Evolutionary conservation across 75 land plant genomes (phyloP), one percentile per base, ranked within the genome.

Genomic region (Picea sitchensis): DNA sequence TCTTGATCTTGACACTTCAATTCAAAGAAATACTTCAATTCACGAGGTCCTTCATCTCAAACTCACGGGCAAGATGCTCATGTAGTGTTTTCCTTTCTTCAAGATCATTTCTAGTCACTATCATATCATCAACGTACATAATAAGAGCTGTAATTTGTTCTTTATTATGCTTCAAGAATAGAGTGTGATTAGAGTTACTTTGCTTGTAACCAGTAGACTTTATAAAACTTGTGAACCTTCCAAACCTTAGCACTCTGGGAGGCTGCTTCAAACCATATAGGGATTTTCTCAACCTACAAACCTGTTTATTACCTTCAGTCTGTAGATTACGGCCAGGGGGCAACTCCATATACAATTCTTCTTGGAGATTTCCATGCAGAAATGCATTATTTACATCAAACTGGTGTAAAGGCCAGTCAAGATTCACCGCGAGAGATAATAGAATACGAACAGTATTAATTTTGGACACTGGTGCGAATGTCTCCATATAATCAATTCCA

Each of bases 401-500:
- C 47, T 78, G 65, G 13, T 82, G 80, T 1, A 78, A 44, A 14
- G 59, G 26, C 62, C 80, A 82, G 23, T 77, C 34, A n/a, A 56
- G 36, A 67, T 72, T 69, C 26, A 80, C 58, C 61, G 14, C 80
- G 2, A 82, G 58, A 15, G 76, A 83, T 60, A 83, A 18, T 18
- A 79, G n/a, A 61, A 80, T 60, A 79, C 81, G 73, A 14, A 80
- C n/a, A 0, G 84, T 65, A 47, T 78, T 75, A 61, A 79, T 47
- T 63, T 83, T 83, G 21, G 73, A 82, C 51, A 77, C 86, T 21
- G 69, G 79, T 14, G 86, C 74, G 69, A 84, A 84, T 6, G 83
- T 84, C 68, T 80, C 83, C 17, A 38, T 32, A 77, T 80, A 84
- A 77, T 84, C 83, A 32, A 84, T 61, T 17, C 85, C 84, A 68